These are phyloP conservation scores for Ogataea corticis DNA, from an alignment of 805 yeast genomes.

Conservation along the genomic window DNA sequence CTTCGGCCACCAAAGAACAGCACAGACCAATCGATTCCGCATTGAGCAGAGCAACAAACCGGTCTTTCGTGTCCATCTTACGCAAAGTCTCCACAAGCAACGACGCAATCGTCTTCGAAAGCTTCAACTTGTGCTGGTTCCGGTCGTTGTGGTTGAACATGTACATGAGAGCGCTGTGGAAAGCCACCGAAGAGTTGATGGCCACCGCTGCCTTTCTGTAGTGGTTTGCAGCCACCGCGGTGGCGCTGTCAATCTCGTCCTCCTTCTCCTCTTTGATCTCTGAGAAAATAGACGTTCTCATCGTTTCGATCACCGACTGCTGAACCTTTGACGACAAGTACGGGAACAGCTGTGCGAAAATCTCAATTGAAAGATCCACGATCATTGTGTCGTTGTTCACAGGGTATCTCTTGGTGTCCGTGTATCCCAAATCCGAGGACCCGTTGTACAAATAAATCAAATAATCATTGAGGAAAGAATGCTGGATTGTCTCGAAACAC, in stretches of 20 bases:
- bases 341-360: constrained; percentile 72
- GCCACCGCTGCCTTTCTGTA: constrained; percentile 47
- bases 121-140: constrained; percentile 13
- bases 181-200: constrained; percentile 62
- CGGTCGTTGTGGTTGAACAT: constrained; percentile 26
- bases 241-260: constrained; percentile 13
- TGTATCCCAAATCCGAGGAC: constrained; percentile 33
- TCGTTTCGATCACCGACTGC: constrained; percentile 79
- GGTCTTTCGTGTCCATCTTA: constrained; percentile 25
- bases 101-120: constrained; percentile 24
- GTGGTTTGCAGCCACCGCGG: constrained; percentile 2
- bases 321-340: constrained; percentile 76
- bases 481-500: constrained; percentile 38
- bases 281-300: constrained; percentile 55
- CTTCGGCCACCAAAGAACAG: constrained; percentile 27
- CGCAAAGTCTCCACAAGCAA: constrained; percentile 32
- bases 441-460: constrained; percentile 33
- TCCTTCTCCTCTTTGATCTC: constrained; percentile 34
- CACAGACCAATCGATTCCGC: constrained; percentile 35
- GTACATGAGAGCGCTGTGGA: constrained; percentile 50
- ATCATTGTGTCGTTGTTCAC: constrained; percentile 52
- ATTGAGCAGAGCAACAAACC: constrained; percentile 23
- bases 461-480: constrained; percentile 44
- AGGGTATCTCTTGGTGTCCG: constrained; percentile 36
- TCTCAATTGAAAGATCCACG: constrained; percentile 76